Evolutionary conservation across 2,329 filamentous ascomycete genomes (phyloP), one percentile per base, ranked within the genome.

Genomic region (Penicillium hesseltinei): DNA sequence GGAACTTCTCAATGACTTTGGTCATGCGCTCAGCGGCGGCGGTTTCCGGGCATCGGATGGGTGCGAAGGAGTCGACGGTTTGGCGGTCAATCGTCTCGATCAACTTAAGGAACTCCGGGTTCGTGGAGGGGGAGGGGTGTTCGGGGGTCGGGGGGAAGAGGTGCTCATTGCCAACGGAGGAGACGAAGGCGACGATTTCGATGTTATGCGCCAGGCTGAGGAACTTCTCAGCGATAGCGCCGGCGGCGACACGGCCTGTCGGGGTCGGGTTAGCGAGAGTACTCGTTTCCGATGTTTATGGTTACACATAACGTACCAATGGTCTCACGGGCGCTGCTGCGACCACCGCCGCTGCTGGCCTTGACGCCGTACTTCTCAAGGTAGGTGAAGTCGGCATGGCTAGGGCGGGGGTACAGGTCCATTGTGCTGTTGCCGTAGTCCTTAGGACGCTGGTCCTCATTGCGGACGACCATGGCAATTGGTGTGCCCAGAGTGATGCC

Each of bases 321-420:
- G 11, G 93, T 97, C 82, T 97, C 93, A 63, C 93, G 83, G n/a
- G 94, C 94, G 73, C 88, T 92, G 73, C 89, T 92, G 61, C 94
- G 84, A 53, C 94, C 93, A 66, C 94, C 93, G 57, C 94, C 93
- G 60, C 88, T 92, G 73, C 86, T 90, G 38, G 94, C 92, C 81
- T 95, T 95, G 66, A 95, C 87, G 56, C 93, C 93, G 75, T 99
- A 99, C 80, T 97, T 97, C 76, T 96, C 90, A 60, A 96, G 82
- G 78, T 97, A 97, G 59, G 94, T 97, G 85, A 89, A 97, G 78
- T 97, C 93, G 59, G 94, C 93, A 77, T 97, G 94, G 73, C 87
- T 91, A 36, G 93, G 94, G 51, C 94, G 85, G 5, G 94, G 94
- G 82, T 89, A 97, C 61, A 87, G 79, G 76, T 97, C 91, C 85